Percentiles rank a stretch among this genome's conserved stretches.
Evolutionary conservation across 2,329 filamentous ascomycete species (phyloP).

Genomic region (Aspergillus versicolor): DNA sequence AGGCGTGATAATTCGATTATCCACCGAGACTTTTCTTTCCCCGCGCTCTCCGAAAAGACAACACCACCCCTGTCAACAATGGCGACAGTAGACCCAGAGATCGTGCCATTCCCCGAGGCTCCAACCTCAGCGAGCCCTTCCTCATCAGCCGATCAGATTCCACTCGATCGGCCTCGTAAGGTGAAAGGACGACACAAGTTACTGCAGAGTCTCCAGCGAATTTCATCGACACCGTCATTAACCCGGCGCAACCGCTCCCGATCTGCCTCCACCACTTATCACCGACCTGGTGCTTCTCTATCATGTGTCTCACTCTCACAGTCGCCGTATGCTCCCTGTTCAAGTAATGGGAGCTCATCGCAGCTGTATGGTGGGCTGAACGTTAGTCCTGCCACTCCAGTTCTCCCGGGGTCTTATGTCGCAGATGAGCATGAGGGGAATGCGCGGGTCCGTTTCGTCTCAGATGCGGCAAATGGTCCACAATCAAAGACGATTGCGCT

Average conservation of each 20-base stretch:
- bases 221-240: conserved; percentile 76
- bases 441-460: conserved; percentile 56
- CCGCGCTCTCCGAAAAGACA: background rate
- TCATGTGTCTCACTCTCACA: conserved; percentile 64
- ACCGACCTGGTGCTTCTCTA: conserved; percentile 59
- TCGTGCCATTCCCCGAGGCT: conserved; percentile 31
- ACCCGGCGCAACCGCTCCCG: conserved; percentile 63
- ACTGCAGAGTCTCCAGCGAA: conserved; percentile 72
- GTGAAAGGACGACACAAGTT: conserved; percentile 68
- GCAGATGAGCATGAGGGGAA: conserved; percentile 52
- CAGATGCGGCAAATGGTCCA: conserved; percentile 41
- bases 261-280: conserved; percentile 65
- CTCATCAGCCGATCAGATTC: conserved; percentile 35
- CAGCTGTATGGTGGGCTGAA: conserved; percentile 58
- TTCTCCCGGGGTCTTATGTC: conserved; percentile 42
- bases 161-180: conserved; percentile 52
- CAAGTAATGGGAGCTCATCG: conserved; percentile 55
- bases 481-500: conserved; percentile 58
- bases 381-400: conserved; percentile 55
- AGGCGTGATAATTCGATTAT: background rate
- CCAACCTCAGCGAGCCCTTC: conserved; percentile 36
- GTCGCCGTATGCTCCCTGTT: conserved; percentile 53
- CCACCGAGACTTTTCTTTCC: background rate
- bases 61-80: conserved; percentile 22
- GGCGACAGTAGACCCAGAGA: conserved; percentile 29